These are phyloP conservation scores for Neonectria ditissima DNA, from an alignment of 2,329 filamentous ascomycete genomes.

Conservation along the genomic window DNA sequence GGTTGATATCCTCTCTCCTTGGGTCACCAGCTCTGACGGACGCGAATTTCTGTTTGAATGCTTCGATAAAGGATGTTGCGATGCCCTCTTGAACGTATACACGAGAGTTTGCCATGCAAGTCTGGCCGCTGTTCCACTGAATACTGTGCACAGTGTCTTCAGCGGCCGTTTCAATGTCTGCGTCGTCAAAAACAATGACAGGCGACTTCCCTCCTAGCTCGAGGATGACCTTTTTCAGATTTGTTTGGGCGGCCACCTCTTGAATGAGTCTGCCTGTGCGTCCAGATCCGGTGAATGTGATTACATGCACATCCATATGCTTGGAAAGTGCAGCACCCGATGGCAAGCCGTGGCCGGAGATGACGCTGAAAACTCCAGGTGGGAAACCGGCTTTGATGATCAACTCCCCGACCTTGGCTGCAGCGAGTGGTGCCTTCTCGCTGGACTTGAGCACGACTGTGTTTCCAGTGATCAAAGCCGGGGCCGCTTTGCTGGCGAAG, in stretches of 20 bases:
- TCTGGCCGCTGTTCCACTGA: slow-evolving; percentile 67
- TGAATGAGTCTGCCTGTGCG: slow-evolving; percentile 78
- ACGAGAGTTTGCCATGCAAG: slow-evolving; percentile 69
- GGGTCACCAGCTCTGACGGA: slow-evolving; percentile 26
- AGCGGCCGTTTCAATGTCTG: slow-evolving; percentile 50
- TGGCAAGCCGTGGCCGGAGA: slow-evolving; percentile 76
- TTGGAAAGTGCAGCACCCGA: slow-evolving; percentile 75
- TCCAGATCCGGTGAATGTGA: slow-evolving; percentile 83
- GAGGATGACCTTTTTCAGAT: slow-evolving; percentile 73
- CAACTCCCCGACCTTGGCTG: slow-evolving; percentile 58
- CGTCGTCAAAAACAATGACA: slow-evolving; percentile 72
- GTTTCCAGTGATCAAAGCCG: slow-evolving; percentile 36
- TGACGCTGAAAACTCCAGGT: slow-evolving; percentile 78
- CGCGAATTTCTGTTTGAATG: slow-evolving; percentile 20
- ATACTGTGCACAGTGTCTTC: slow-evolving; percentile 61
- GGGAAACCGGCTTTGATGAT: slow-evolving; percentile 80
- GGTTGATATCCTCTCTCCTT: slow-evolving; percentile 3
- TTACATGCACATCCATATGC: slow-evolving; percentile 77
- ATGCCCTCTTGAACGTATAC: slow-evolving; percentile 67
- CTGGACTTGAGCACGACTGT: slow-evolving; percentile 37
- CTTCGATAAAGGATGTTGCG: slow-evolving; percentile 44
- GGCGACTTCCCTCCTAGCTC: slow-evolving; percentile 78
- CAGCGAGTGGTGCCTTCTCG: slow-evolving; percentile 37
- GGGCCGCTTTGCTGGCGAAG: slow-evolving; percentile 55
- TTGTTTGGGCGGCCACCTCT: slow-evolving; percentile 74